Base-by-base conservation (phyloP, 1,284 basidiomycete species). In the Cryptococcus amylolentus region DNA sequence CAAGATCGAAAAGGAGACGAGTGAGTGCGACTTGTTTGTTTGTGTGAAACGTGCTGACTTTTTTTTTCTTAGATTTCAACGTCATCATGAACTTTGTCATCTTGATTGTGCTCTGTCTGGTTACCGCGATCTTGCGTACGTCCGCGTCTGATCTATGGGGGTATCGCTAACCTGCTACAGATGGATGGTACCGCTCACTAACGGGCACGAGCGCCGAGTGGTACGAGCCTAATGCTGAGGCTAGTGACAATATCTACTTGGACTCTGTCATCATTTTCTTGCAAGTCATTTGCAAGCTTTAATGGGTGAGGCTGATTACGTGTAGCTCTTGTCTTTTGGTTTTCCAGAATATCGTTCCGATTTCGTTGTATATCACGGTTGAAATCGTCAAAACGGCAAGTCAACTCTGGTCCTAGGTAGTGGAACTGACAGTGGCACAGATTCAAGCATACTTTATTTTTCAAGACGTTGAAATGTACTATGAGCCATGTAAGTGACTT, bases 1-100 rank as follows among this genome's bases (percentile, higher is more conserved):
- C 68, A 97, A 96, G 81, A 96, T 98, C 70, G 93, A 97, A 79
- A 88, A 86, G 79, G 94, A 98, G 81, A 98, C 95, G n/a, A 97
- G 60, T 66, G 48, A 61, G 65, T 58, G n/a, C 26, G 16, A 18
- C 23, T 45, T 23, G 13, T 45, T 23, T 51, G 38, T n/a, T 37
- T 51, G 23, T 61, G n/a, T 35, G 14, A 27, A 20, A 13, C 38
- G 16, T 40, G 26, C 7, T 52, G 16, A 41, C 26, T 23, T 23
- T 3, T 23, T 23, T 23, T 23, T 3, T 2, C 3, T 16, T 42
- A 64, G 60, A 96, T 76, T 95, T 93, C 82, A 97, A 97, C 72
- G 94, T 98, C 64, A 80, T 94, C 53, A 89, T 95, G 81, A 98
- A 98, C 78, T 97, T 98, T 70, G 78, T 84, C 53, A 78, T 97